phyloP scores from a whole-genome alignment of 2,329 filamentous ascomycete species.

The Zasmidium citrigriseum region DNA sequence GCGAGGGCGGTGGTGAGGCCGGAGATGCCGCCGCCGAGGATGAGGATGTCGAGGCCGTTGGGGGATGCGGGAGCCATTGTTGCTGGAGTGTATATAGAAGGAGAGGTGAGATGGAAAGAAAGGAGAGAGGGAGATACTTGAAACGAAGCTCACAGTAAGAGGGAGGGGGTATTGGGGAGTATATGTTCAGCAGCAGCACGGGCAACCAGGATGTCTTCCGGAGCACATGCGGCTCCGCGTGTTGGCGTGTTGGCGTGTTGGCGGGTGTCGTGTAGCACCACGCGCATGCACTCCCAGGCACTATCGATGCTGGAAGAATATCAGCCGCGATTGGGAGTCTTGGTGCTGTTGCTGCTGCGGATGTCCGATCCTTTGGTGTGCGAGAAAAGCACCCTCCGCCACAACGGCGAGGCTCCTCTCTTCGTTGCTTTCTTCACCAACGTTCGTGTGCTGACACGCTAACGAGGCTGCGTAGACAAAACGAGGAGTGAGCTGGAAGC shows the following conservation, averaged over 20 bases:
- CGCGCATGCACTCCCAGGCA: not conserved
- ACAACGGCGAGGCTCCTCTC: not conserved
- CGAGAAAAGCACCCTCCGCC: not conserved
- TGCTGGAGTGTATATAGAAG: not conserved
- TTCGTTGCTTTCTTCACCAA: not conserved
- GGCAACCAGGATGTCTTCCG: not conserved
- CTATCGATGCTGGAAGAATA: no score
- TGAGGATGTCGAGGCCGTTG: slow-evolving; percentile 43
- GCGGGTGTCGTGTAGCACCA: no score
- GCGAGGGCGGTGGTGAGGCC: slow-evolving; percentile 54
- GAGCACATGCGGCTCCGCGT: not conserved
- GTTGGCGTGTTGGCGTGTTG: no score
- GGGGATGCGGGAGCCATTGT: slow-evolving; percentile 32
- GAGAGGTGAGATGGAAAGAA: not conserved
- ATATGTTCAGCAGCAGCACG: not conserved
- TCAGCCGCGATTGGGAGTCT: no score
- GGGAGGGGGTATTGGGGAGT: not conserved
- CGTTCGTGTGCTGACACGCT: no score
- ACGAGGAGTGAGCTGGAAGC: not conserved
- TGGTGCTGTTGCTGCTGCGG: no score
- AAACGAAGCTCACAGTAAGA: not conserved
- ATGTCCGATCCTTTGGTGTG: not conserved
- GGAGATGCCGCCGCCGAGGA: slow-evolving; percentile 55
- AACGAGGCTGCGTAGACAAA: not conserved
- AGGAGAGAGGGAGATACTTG: not conserved